Evolutionary conservation across 2,329 filamentous ascomycete genomes (phyloP).

Genomic region (Colletotrichum higginsianum): DNA sequence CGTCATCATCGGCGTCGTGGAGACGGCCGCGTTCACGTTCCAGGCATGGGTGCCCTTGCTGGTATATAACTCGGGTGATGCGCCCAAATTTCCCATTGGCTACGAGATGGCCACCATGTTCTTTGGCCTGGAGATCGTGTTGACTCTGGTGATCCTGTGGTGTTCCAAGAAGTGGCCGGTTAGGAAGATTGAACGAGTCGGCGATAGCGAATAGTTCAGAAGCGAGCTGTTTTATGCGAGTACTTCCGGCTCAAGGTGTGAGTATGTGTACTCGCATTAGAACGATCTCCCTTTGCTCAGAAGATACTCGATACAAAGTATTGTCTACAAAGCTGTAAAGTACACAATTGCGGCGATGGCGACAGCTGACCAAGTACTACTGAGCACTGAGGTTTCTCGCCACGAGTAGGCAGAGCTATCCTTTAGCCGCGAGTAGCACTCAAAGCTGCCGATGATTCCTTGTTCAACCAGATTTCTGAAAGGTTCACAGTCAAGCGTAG

Average conservation of each 20-base stretch:
- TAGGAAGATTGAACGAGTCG: background rate
- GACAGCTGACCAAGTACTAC: background rate
- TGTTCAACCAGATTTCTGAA: background rate
- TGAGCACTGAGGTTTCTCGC: background rate
- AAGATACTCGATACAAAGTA: background rate
- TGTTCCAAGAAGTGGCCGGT: slow-evolving; percentile 27
- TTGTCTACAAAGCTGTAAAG: background rate
- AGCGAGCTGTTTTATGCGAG: background rate
- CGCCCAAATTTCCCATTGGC: slow-evolving; percentile 57
- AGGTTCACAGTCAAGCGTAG: background rate
- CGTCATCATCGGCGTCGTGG: slow-evolving; percentile 64
- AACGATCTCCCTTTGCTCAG: background rate
- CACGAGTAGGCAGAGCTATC: background rate
- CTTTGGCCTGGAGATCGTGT: slow-evolving; percentile 50
- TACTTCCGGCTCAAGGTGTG: background rate
- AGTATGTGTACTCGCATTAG: background rate
- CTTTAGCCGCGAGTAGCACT: background rate
- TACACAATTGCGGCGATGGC: background rate
- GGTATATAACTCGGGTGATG: slow-evolving; percentile 53
- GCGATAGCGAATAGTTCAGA: background rate
- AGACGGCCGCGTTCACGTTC: slow-evolving; percentile 60
- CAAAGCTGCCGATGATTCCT: background rate
- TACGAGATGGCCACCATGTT: slow-evolving; percentile 53
- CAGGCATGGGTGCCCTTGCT: slow-evolving; percentile 60
- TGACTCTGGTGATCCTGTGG: slow-evolving; percentile 17